Base-by-base conservation (phyloP, 2,329 filamentous ascomycete genomes). In the Epichloe glyceriae region DNA sequence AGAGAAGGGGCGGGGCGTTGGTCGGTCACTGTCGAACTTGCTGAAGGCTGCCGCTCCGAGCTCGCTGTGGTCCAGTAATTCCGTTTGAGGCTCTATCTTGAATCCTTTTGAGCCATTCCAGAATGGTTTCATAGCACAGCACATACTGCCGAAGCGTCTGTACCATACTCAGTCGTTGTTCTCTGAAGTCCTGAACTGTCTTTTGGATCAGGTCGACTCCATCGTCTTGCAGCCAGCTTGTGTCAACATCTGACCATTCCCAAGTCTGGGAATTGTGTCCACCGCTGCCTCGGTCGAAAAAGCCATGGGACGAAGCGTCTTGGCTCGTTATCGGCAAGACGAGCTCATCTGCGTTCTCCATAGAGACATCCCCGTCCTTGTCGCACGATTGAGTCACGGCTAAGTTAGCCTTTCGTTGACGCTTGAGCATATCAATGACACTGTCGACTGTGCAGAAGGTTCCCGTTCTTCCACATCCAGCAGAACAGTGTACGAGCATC, bases 381-480 rank as follows among this genome's bases (percentile, higher is more conserved):
- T 65, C 62, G 37, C 54, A 54, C 10, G 52, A 47, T 12, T 50
- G 50, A 14, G 52, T 52, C 3, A 53, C 55, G 0, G 56, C 56
- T 22, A 58, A 56, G 38, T 66, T 67, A 8, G 64, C 64, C 48
- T 71, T 65, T 34, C 73, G 78, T 66, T 95, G 89, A n/a, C 87
- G 82, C 70, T 95, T 95, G 53, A 98, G 71, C 86, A 96, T 95
- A 67, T 96, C 90, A 51, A 97, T 84, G 8, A 97, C 93, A 39
- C 85, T 91, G 64, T 97, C 93, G 15, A 97, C 89, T 0, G 93
- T 95, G 65, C 93, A 97, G 63, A 97, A 98, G 0, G 93, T 91
- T 3, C 93, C 93, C 0, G 93, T 98, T 14, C 93, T 85, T 0
- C 93, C 93, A 67, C 93, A 98, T 0, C 93, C 93, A 4, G 93